These are phyloP conservation scores for Clathrus columnatus DNA, from an alignment of 768 basidiomycete genomes.

Conservation along the genomic window DNA sequence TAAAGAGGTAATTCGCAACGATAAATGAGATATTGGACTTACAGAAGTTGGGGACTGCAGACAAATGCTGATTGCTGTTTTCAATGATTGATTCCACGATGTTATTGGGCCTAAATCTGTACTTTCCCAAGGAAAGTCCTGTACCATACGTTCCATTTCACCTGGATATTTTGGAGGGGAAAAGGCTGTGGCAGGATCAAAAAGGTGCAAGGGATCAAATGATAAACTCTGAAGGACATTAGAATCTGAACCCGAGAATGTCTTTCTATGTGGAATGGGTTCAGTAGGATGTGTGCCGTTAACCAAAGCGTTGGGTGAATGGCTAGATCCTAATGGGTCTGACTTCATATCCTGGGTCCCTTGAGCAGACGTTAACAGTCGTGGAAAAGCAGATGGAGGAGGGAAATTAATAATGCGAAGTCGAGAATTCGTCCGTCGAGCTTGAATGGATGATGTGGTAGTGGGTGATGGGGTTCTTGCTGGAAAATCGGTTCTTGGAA, in stretches of 20 bases:
- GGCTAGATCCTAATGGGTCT: neutral
- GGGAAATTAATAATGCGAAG: slow-evolving; percentile 13
- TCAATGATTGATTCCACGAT: slow-evolving; percentile 12
- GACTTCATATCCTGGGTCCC: slow-evolving; percentile 2
- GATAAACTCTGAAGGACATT: neutral
- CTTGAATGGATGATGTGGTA: neutral
- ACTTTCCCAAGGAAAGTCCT: slow-evolving; percentile 15
- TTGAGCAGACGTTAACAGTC: neutral
- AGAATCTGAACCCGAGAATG: neutral
- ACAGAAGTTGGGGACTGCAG: slow-evolving; percentile 13
- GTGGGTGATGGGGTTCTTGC: neutral
- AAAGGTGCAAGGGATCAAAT: neutral
- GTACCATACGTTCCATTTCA: slow-evolving; percentile 13
- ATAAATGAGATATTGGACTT: neutral
- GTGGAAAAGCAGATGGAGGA: neutral
- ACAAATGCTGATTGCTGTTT: slow-evolving; percentile 11
- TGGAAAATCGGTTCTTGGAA: slow-evolving; percentile 13
- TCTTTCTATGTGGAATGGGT: neutral
- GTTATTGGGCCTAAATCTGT: slow-evolving; percentile 12
- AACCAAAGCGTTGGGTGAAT: neutral
- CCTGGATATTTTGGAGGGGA: neutral
- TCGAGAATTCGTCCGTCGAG: slow-evolving; percentile 1
- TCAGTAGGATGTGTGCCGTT: neutral
- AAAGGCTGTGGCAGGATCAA: neutral
- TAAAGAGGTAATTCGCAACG: neutral